These are phyloP conservation scores for Trichoderma koningiopsis DNA, from an alignment of 2,329 filamentous ascomycete species.

Conservation along the genomic window DNA sequence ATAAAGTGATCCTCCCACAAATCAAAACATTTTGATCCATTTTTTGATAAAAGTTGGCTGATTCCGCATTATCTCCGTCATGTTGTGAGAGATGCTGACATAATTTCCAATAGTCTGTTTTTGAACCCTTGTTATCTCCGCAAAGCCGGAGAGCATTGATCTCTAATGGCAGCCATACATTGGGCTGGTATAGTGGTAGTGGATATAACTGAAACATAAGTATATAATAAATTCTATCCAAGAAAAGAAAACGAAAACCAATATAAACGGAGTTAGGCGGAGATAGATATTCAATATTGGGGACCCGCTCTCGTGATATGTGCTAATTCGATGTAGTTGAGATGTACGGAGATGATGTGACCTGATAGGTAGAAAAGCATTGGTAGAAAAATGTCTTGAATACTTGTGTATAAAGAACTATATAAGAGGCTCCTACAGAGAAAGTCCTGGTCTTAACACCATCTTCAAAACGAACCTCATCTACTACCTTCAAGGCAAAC, in stretches of 20 bases:
- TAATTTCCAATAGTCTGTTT: background rate
- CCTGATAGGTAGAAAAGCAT: background rate
- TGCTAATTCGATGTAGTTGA: background rate
- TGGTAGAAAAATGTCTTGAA: background rate
- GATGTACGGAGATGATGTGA: too few relatives aligned
- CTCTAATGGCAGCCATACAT: too few relatives aligned
- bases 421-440: background rate
- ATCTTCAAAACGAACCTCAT: background rate
- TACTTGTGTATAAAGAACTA: background rate
- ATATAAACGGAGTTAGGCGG: background rate
- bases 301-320: too few relatives aligned
- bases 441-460: background rate
- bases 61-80: background rate
- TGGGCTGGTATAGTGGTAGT: too few relatives aligned
- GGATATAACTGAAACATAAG: background rate
- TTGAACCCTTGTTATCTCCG: conserved; percentile 7
- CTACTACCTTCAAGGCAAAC: background rate
- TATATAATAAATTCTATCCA: background rate
- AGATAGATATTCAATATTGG: background rate
- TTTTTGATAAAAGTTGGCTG: background rate
- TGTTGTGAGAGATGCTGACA: background rate
- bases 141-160: background rate
- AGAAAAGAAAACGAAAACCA: background rate
- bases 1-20: background rate
- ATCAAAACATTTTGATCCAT: background rate